These are phyloP conservation scores for Phenoliferia sp. DNA, from an alignment of 1,284 basidiomycete species.

Conservation along the genomic window DNA sequence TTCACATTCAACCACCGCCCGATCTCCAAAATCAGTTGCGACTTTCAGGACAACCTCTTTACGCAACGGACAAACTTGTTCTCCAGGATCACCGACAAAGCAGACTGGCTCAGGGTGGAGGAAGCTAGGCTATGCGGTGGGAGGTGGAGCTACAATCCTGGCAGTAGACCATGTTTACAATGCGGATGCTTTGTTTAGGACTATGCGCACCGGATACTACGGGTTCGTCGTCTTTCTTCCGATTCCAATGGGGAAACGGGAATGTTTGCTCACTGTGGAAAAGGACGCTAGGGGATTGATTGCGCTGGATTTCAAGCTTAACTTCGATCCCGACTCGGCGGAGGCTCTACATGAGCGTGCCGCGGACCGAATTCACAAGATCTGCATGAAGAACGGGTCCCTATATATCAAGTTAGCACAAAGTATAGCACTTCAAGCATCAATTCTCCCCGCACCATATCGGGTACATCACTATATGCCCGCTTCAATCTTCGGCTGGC, in stretches of 20 bases:
- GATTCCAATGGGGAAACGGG: neutral
- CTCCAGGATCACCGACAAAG: neutral
- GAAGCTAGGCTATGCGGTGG: neutral
- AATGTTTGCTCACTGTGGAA: neutral
- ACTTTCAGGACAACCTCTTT: neutral
- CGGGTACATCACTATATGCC: too few species aligned
- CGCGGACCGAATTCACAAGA: constrained; percentile 65
- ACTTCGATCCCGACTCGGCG: constrained; percentile 67
- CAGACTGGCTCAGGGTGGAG: neutral
- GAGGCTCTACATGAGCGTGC: constrained; percentile 74
- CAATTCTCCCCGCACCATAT: constrained; percentile 67
- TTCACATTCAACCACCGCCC: neutral
- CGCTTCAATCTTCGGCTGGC: too few species aligned
- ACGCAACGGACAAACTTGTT: neutral
- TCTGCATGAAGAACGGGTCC: constrained; percentile 70
- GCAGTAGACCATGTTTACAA: neutral
- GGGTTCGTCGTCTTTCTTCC: neutral
- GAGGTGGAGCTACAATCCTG: neutral
- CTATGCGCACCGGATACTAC: neutral
- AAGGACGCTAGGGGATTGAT: constrained; percentile 41
- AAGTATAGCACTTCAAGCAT: constrained; percentile 49
- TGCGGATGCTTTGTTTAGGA: neutral
- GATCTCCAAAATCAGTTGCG: neutral
- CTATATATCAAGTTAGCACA: constrained; percentile 83
- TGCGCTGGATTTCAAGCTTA: constrained; percentile 74